These are phyloP conservation scores for Tuber melanosporum DNA, from an alignment of 495 filamentous ascomycete species.

Conservation along the genomic window DNA sequence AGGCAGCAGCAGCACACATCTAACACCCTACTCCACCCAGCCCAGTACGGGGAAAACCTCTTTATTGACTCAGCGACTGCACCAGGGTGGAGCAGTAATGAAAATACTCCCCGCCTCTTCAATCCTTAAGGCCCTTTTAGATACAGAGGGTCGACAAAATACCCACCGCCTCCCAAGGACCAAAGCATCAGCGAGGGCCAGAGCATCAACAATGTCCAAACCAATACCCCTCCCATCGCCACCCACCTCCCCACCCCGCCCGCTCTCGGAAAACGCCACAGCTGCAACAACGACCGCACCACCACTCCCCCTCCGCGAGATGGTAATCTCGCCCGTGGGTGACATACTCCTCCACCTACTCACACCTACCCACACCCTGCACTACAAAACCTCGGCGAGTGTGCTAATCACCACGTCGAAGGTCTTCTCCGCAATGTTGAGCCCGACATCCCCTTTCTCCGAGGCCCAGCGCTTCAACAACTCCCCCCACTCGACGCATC, in stretches of 20 bases:
- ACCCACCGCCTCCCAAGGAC: background rate
- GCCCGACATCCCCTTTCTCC: conserved; percentile 15
- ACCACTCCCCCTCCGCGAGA: background rate
- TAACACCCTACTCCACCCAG: background rate
- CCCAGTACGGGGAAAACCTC: background rate
- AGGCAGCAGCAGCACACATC: background rate
- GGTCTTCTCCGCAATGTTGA: conserved; percentile 26
- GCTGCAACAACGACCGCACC: background rate
- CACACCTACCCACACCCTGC: background rate
- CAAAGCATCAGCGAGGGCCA: background rate
- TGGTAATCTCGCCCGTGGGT: background rate
- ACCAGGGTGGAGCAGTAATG: background rate
- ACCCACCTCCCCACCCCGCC: background rate
- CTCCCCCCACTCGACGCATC: background rate
- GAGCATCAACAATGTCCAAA: background rate
- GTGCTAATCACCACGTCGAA: conserved; percentile 20
- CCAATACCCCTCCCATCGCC: background rate
- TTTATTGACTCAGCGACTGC: background rate
- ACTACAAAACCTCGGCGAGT: background rate
- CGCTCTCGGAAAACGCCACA: background rate
- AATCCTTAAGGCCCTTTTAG: background rate
- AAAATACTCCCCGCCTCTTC: background rate
- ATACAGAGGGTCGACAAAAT: no score
- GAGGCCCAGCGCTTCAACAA: conserved; percentile 20
- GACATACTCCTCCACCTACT: background rate